Evolutionary conservation across 352 stramenopile genomes (phyloP), one percentile per base, ranked within the genome.

Genomic region (Pythium coloratum): DNA sequence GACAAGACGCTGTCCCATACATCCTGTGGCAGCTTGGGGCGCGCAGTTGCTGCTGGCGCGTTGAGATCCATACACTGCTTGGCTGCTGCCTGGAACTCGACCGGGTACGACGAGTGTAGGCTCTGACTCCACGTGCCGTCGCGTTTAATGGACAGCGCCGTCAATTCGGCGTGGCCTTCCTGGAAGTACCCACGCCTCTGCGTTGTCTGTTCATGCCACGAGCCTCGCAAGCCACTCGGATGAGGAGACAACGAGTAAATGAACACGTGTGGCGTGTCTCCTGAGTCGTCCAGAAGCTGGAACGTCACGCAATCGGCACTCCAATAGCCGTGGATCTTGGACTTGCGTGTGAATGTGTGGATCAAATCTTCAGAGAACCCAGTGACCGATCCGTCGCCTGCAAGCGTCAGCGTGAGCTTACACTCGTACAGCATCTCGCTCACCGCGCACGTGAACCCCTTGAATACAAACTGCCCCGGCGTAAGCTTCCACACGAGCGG

Each of bases 381-480:
- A 6, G 59, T 16, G 10, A 91, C 59, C 14, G 64, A 63, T 0
- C 83, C 81, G 38, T 67, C 67, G 0, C 76, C 56, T 4, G 62
- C 51, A 14, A 91, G 66, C 5, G 77, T 57, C n/a, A 91, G 38
- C 28, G 73, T 63, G 2, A 90, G 65, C 67, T 79, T 78, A 44
- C 86, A 89, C 12, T 75, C 74, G 66, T 91, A 91, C 47, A 90
- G 78, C 69, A 90, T 90, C n/a, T 80, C 81, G n/a, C 89, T 82
- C 14, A 72, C 71, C 33, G 89, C 81, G 46, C 70, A 90, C 14
- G 81, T 80, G 30, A 80, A 78, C 5, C 83, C 83, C 36, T 80
- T 85, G 18, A 91, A 69, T 50, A 65, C 73, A 68, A 80, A 91
- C 16, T 66, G 33, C 3, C 83, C 83, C 2, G 77, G 75, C 3